phyloP scores from a whole-genome alignment of 1,139 yeast genomes.

The Lodderomyces metapsilosis region DNA sequence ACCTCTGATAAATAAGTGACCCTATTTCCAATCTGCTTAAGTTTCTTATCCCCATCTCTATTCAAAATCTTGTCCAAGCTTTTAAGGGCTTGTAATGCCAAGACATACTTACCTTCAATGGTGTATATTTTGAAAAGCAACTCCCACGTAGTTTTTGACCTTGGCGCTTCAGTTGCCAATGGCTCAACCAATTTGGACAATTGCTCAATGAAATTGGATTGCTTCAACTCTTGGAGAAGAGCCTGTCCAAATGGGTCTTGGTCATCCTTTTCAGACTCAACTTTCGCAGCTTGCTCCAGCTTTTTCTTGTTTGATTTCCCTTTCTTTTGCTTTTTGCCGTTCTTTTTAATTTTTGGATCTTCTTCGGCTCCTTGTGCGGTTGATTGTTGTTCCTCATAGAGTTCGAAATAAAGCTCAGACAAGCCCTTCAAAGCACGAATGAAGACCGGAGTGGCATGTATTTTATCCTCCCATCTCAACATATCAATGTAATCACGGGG shows the following conservation, averaged over 20 bases:
- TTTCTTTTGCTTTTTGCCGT: slow-evolving; percentile 31
- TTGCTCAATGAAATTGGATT: slow-evolving; percentile 29
- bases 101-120: slow-evolving; percentile 43
- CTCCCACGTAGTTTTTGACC: slow-evolving; percentile 35
- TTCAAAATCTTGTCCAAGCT: slow-evolving; percentile 32
- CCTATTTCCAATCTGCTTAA: slow-evolving; percentile 23
- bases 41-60: slow-evolving; percentile 17
- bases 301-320: slow-evolving; percentile 36
- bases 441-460: slow-evolving; percentile 70
- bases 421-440: slow-evolving; percentile 70
- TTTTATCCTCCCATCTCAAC: slow-evolving; percentile 75
- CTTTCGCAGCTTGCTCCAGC: slow-evolving; percentile 38
- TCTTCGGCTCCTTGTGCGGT: slow-evolving; percentile 20
- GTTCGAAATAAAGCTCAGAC: slow-evolving; percentile 53
- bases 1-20: slow-evolving; percentile 26
- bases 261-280: slow-evolving; percentile 46
- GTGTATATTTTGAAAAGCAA: slow-evolving; percentile 39
- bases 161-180: slow-evolving; percentile 35
- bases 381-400: slow-evolving; percentile 30
- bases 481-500: slow-evolving; percentile 77
- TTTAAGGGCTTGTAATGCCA: slow-evolving; percentile 46
- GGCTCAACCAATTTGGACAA: slow-evolving; percentile 31
- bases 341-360: slow-evolving; percentile 20
- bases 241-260: slow-evolving; percentile 50
- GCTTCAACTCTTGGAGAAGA: slow-evolving; percentile 27